Percentiles rank a stretch among this genome's conserved stretches.
phyloP scores from a whole-genome alignment of 2,329 filamentous ascomycete species.

The Penicillium brasilianum region DNA sequence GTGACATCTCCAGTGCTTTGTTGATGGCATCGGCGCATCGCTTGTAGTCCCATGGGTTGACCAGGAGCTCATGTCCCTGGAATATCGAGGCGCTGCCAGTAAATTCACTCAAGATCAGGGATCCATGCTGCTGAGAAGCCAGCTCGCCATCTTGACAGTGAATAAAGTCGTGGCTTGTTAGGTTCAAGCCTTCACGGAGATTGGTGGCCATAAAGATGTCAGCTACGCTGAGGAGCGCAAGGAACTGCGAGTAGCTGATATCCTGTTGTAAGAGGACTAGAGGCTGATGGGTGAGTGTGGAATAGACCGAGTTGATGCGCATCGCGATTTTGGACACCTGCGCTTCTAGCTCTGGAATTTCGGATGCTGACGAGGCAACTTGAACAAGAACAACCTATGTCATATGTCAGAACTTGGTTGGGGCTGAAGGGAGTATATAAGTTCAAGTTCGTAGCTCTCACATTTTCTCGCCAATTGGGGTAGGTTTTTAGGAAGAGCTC shows the following conservation, averaged over 20 bases:
- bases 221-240: conserved; percentile 86
- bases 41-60: conserved; percentile 94
- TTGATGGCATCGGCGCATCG: conserved; percentile 85
- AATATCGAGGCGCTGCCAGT: conserved; percentile 89
- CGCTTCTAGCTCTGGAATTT: conserved; percentile 81
- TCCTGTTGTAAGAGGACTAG: conserved; percentile 92
- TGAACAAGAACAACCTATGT: conserved; percentile 81
- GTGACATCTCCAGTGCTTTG: conserved; percentile 77
- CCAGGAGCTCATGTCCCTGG: conserved; percentile 74
- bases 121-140: conserved; percentile 76
- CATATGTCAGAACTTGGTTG: not conserved
- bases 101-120: conserved; percentile 91
- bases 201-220: conserved; percentile 92
- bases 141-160: conserved; percentile 84
- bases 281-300: conserved; percentile 86
- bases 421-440: not conserved
- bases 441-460: conserved; percentile 30
- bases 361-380: conserved; percentile 84
- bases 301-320: conserved; percentile 86
- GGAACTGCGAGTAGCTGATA: conserved; percentile 86
- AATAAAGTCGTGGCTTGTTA: conserved; percentile 90
- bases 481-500: conserved; percentile 92
- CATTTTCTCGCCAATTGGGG: conserved; percentile 80
- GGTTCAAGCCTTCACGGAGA: conserved; percentile 93
- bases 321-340: conserved; percentile 92